Evolutionary conservation across 2,329 filamentous ascomycete genomes (phyloP).

Genomic region (Pseudogymnoascus sp.): DNA sequence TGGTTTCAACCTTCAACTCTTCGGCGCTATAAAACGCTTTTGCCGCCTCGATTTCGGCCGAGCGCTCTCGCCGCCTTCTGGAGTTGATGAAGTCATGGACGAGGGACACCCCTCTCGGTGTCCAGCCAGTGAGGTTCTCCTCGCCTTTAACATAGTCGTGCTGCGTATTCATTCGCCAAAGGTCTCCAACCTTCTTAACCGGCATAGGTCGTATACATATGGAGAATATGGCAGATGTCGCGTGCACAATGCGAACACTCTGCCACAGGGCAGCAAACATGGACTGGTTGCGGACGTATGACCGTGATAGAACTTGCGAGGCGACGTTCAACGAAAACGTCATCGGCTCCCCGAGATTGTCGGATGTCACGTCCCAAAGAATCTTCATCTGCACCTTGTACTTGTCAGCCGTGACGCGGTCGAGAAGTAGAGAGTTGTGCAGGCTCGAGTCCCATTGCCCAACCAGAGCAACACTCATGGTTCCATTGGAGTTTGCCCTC

Average conservation of each 20-base stretch:
- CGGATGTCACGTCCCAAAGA: constrained; percentile 76
- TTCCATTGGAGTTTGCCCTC: constrained; percentile 82
- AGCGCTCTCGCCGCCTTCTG: constrained; percentile 63
- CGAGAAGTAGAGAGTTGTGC: constrained; percentile 86
- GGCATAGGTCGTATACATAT: constrained; percentile 78
- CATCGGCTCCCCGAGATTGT: constrained; percentile 80
- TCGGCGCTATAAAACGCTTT: constrained; percentile 52
- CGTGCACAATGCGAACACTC: constrained; percentile 75
- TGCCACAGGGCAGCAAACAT: constrained; percentile 85
- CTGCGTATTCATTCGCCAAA: constrained; percentile 94
- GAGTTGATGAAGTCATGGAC: constrained; percentile 79
- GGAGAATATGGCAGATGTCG: constrained; percentile 78
- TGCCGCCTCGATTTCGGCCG: constrained; percentile 72
- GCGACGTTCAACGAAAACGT: constrained; percentile 73
- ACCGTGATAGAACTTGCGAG: constrained; percentile 74
- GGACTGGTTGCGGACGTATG: constrained; percentile 76
- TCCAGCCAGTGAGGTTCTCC: constrained; percentile 77
- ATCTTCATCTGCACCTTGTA: constrained; percentile 84
- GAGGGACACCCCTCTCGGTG: constrained; percentile 79
- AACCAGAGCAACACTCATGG: constrained; percentile 74
- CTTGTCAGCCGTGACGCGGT: constrained; percentile 86
- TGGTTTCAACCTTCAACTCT: background rate
- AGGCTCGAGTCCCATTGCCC: constrained; percentile 96
- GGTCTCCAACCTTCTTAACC: constrained; percentile 82
- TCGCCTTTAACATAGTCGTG: constrained; percentile 96